Base-by-base conservation (phyloP, 306 rosid species). In the Erythrophleum fordii region DNA sequence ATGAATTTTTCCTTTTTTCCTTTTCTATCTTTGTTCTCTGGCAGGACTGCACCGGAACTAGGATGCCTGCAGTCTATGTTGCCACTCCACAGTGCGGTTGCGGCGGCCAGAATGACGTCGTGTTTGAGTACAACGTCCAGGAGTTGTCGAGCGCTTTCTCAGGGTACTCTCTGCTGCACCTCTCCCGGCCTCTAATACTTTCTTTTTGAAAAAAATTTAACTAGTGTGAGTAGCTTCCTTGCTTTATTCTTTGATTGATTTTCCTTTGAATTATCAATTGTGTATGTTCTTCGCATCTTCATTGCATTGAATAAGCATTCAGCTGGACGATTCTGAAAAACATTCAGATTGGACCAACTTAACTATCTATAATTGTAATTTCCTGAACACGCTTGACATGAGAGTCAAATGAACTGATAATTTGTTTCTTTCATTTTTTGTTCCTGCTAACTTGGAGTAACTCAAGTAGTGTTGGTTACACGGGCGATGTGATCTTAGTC, bases 81-180 rank as follows among this genome's bases (percentile, higher is more conserved):
- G 83, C 97, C 99, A 12, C 84, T 95, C 35, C 97, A 95, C 89
- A 84, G 91, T 26, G 90, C 91, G 22, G 95, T 91, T 77, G 88
- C 97, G 26, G 90, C 68, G 37, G 95, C 92, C 37, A 90, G 97
- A 75, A 82, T 95, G 98, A 92, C 86, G 37, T 87, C 95, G 17
- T 83, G 93, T 46, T 88, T 94, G 81, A 88, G 97, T 86, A 74
- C 91, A 37, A 86, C 89, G 17, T 92, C 97, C 42, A 82, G 92
- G 84, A 88, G 83, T 77, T 91, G 90, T 81, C 92, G 92, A 25
- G 88, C 97, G 79, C 97, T 92, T 83, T 95, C 90, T 72, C 97
- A 92, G 95, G 98, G 98, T 92, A 95, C 85, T 79, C 92, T 95
- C 91, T 94, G 97, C 97, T 78, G 98, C 91, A 90, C 94, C 95